A percentile compares a stretch with the other conserved stretches of the same genome.
phyloP scores from a whole-genome alignment of 2,329 filamentous ascomycete species.

The Pseudocercospora ulei region DNA sequence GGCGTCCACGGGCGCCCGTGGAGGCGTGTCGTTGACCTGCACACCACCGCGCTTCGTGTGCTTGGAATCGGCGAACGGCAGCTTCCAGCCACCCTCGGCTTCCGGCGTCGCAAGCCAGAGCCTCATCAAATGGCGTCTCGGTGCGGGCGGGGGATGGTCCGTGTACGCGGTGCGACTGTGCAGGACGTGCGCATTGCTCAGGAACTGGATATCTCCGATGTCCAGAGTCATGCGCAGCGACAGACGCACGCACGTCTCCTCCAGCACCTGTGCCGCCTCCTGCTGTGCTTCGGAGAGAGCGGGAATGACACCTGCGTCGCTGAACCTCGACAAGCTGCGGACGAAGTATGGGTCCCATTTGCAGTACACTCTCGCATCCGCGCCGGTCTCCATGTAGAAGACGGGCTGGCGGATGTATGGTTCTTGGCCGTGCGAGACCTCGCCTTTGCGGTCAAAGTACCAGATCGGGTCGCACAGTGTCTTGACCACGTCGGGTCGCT shows the following conservation, averaged over 20 bases:
- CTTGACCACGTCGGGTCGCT: conserved; percentile 69
- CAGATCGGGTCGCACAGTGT: conserved; percentile 67
- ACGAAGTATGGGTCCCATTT: conserved; percentile 93
- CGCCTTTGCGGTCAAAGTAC: conserved; percentile 89
- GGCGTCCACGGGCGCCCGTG: conserved; percentile 65
- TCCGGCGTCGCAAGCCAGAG: conserved; percentile 78
- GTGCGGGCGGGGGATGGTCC: conserved; percentile 57
- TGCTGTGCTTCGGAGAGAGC: conserved; percentile 58
- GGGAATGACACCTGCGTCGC: conserved; percentile 61
- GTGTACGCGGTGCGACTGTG: conserved; percentile 75
- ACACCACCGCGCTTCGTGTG: conserved; percentile 85
- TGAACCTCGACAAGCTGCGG: conserved; percentile 61
- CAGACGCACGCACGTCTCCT: conserved; percentile 63
- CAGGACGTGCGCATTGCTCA: conserved; percentile 69
- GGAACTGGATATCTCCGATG: conserved; percentile 78
- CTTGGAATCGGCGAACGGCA: conserved; percentile 70
- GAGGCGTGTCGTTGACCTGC: conserved; percentile 71
- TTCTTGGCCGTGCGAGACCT: conserved; percentile 63
- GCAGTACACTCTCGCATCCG: conserved; percentile 61
- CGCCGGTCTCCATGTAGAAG: conserved; percentile 66
- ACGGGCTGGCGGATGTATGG: conserved; percentile 40
- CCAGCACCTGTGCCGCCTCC: conserved; percentile 59
- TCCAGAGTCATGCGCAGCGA: conserved; percentile 78
- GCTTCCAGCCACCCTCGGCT: conserved; percentile 70
- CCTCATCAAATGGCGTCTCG: conserved; percentile 67